Conservation (phyloP, 192 early-diverging fungal genomes). For the Coemansia sp. region DNA sequence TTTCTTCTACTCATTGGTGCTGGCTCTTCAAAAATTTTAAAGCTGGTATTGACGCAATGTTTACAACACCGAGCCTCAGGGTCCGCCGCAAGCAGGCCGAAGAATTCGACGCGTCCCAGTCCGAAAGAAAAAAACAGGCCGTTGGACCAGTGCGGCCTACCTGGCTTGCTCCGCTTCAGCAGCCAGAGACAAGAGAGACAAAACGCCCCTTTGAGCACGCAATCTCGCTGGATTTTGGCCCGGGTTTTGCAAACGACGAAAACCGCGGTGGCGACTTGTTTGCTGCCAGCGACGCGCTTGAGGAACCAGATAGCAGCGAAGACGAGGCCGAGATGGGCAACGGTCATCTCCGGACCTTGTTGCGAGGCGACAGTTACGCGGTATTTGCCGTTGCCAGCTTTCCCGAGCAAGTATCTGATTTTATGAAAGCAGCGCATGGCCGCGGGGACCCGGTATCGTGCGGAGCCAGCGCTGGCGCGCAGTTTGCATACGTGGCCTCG, state of each 20-base stretch:
- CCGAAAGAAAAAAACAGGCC: conserved; percentile 18
- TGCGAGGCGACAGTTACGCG: conserved; percentile 34
- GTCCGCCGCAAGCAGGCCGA: conserved; percentile 14
- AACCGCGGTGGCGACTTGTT: not conserved
- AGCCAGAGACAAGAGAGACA: not conserved
- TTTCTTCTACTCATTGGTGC: no score
- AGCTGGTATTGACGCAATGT: conserved; percentile 14
- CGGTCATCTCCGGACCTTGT: conserved; percentile 11
- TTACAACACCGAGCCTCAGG: conserved; percentile 31
- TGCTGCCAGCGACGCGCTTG: not conserved
- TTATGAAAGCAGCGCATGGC: conserved; percentile 9
- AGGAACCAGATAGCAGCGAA: not conserved
- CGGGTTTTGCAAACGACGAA: not conserved
- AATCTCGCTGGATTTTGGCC: not conserved
- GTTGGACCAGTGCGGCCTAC: conserved; percentile 2
- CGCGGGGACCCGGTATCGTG: conserved; percentile 11
- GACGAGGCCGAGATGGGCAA: not conserved
- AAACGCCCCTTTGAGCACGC: not conserved
- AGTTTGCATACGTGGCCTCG: conserved; percentile 40
- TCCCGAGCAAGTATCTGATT: conserved; percentile 9
- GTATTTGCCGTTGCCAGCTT: conserved; percentile 24
- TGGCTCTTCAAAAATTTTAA: no score
- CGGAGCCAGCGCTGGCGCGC: conserved; percentile 7
- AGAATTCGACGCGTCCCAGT: not conserved
- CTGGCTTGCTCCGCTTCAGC: conserved; percentile 12